Base-by-base conservation (phyloP, 2,329 filamentous ascomycete species). In the Sporothrix brunneoviolacea region DNA sequence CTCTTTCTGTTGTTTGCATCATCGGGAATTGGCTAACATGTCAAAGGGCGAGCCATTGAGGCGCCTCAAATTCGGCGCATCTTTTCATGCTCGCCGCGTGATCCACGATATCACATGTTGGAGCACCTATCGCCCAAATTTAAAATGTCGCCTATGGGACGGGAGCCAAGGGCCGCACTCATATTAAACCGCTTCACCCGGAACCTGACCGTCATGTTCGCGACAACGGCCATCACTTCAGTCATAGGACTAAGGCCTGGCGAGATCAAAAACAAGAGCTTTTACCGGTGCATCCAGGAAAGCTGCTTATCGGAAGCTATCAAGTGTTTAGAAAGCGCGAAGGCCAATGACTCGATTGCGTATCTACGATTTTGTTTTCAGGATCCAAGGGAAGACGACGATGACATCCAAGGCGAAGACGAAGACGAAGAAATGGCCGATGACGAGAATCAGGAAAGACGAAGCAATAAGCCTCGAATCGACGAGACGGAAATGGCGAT, bases 101-200 rank as follows among this genome's bases (percentile, higher is more conserved):
- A 95, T 61, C 88, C 88, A 16, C 82, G 88, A 56, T 94, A 94
- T 65, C 87, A 93, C 68, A 94, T 94, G 88, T 71, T 94, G 62
- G 86, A 88, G 50, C 86, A 91, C 57, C 72, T 94, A 15, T 94
- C 89, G 10, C 78, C 83, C 61, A 93, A 91, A 64, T 94, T 94
- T 69, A 74, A 74, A 57, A 75, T 77, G 64, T 71, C 80, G 1
- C 71, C 79, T 15, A 76, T 76, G 56, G 77, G 80, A 50, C 84
- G 88, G 57, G 89, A 94, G 64, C 88, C 88, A 8, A 79, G 89
- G 36, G 89, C 88, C 3, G 88, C 89, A 16, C 72, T 95, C 4
- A 93, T 95, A 56, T 71, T 95, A 21, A 94, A 95, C 61, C 79
- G 89, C 13, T 95, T 94, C 63, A 91, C 88, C 3, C 77, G 88